Evolutionary conservation across 1,284 basidiomycete species (phyloP).

Genomic region (Fomitopsis schrenkii): DNA sequence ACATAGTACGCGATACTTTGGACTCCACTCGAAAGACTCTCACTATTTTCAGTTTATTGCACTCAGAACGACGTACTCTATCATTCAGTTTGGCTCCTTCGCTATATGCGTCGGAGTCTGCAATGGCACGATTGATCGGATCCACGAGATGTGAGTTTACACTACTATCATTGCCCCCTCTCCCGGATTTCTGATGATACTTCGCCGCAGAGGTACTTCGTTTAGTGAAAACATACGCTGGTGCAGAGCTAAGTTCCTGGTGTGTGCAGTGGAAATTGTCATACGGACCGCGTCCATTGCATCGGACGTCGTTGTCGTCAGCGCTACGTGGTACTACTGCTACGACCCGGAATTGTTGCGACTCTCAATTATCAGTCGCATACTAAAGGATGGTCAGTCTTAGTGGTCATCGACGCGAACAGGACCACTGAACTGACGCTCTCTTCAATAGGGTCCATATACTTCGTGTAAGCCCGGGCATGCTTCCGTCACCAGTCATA

Average conservation of each 20-base stretch:
- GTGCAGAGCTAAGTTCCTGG: background rate
- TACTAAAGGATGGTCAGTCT: background rate
- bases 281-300: background rate
- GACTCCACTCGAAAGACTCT: background rate
- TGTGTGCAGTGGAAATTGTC: background rate
- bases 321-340: background rate
- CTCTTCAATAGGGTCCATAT: background rate
- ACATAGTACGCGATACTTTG: background rate
- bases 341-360: background rate
- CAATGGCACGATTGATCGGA: background rate
- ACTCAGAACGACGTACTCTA: background rate
- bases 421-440: background rate
- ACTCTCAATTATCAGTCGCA: background rate
- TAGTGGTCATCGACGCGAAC: too few relatives aligned
- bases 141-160: background rate
- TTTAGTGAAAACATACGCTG: background rate
- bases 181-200: background rate
- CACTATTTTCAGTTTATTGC: background rate
- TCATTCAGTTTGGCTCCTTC: background rate
- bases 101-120: background rate
- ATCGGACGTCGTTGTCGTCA: background rate
- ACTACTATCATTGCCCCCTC: background rate
- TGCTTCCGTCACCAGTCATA: too few relatives aligned
- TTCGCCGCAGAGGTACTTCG: background rate
- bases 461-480: background rate